A percentile compares a stretch with the other conserved stretches of the same genome.
phyloP scores from a whole-genome alignment of 2,329 filamentous ascomycete species.

The Acephala macrosclerotiorum region DNA sequence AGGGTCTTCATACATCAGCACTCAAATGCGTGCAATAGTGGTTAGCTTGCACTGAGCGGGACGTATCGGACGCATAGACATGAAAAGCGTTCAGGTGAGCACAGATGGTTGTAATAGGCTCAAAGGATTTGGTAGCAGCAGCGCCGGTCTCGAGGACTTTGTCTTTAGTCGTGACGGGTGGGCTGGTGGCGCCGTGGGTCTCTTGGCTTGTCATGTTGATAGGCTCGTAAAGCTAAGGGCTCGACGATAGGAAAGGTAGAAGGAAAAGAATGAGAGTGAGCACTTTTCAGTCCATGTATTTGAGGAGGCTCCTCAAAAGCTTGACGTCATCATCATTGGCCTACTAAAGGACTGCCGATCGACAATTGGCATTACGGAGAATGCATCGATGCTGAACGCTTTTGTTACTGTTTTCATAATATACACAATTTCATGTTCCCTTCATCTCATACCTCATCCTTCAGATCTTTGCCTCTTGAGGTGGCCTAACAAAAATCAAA shows the following conservation, averaged over 20 bases:
- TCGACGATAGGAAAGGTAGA: background rate
- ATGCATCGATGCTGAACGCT: background rate
- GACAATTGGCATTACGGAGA: background rate
- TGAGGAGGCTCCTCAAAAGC: background rate
- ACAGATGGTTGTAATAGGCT: conserved; percentile 77
- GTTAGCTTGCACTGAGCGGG: conserved; percentile 76
- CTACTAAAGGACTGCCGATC: background rate
- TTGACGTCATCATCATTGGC: conserved; percentile 13
- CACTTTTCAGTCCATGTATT: background rate
- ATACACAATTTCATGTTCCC: background rate
- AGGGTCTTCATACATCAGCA: conserved; percentile 60
- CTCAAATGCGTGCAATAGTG: conserved; percentile 86
- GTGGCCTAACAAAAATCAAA: conserved; percentile 19
- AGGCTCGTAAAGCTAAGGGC: background rate
- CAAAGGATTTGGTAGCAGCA: conserved; percentile 67
- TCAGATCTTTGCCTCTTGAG: conserved; percentile 29
- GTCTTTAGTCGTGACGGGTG: conserved; percentile 57
- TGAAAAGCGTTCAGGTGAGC: conserved; percentile 87
- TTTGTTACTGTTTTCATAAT: background rate
- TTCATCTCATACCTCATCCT: background rate
- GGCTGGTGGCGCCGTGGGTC: conserved; percentile 23
- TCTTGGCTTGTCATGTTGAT: conserved; percentile 27
- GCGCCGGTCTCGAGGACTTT: conserved; percentile 68
- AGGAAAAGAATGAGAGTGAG: background rate
- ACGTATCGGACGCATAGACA: conserved; percentile 66